Conservation (phyloP, 345 rosid genomes). For the Gossypium rotundifolium region DNA sequence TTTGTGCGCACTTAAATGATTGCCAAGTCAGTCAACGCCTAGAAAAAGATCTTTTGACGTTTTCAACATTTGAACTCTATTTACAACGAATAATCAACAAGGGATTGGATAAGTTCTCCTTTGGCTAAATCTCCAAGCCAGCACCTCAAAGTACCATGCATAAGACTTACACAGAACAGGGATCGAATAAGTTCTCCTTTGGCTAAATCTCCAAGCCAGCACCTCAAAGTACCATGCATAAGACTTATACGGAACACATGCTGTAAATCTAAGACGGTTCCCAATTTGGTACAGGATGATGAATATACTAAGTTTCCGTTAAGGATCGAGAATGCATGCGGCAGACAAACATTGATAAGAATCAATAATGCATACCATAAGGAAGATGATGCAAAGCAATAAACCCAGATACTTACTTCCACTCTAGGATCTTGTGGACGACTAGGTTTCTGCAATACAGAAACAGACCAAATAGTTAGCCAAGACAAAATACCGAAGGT, state of each 20-base stretch:
- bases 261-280: background rate
- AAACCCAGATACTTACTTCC: slow-evolving; percentile 31
- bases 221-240: background rate
- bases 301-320: background rate
- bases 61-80: too few relatives aligned
- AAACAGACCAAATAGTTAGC: background rate
- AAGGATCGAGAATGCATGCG: background rate
- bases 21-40: background rate
- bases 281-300: background rate
- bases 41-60: background rate
- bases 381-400: background rate
- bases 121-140: background rate
- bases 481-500: background rate
- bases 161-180: background rate
- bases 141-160: background rate
- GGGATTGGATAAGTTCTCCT: background rate
- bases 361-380: too few relatives aligned
- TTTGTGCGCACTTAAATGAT: background rate
- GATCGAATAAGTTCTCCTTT: background rate
- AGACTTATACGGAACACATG: background rate
- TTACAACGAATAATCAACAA: too few relatives aligned
- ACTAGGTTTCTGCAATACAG: slow-evolving; percentile 25
- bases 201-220: background rate
- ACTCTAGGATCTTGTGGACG: slow-evolving; percentile 35
- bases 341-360: background rate